Evolutionary conservation across 306 rosid genomes (phyloP), one percentile per base, ranked within the genome.

Genomic region (Prunus davidiana): DNA sequence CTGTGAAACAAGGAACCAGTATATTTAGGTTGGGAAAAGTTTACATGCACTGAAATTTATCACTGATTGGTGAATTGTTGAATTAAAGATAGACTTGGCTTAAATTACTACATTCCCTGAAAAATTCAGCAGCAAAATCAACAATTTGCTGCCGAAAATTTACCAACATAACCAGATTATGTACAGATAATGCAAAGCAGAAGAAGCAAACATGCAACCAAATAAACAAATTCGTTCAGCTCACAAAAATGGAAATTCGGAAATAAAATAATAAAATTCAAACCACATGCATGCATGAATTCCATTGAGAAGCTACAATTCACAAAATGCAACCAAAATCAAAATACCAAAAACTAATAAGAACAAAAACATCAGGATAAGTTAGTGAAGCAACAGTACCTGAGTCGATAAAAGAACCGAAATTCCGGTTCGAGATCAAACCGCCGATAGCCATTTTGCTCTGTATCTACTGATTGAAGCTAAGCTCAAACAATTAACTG

Each of bases 401-500:
- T 74, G 94, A 79, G 68, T 83, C 82, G 62, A 85, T 2, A 73
- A 88, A 81, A 8, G 90, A 93, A 83, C 85, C 82, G 69, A 93
- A 88, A 71, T 85, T 82, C 76, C 93, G 89, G 82, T 87, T 86
- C 56, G 94, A 90, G 67, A 94, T 82, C 24, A 89, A 82, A 77
- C 90, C 87, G 19, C 87, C 89, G 77, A 94, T 85, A 76, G 89
- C 89, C 96, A 94, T 94, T 83, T 80, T 38, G 43, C 43, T 24
- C 9, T 19, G 20, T 46, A 9, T 27, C 45, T 10, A 25, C 7
- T 14, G 10, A 49, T 5, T 18, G 4, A 13, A 20, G 12, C 20
- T 43, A 61, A 73, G 54, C 81, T 76, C 54, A 49, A 14, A 25
- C 22, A 62, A 50, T 13, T 15, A 32, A 43, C 69, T 28, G 24